Evolutionary conservation across 129 eudicot genomes (phyloP), one percentile per base, ranked within the genome.

Genomic region (Flaveria bidentis): DNA sequence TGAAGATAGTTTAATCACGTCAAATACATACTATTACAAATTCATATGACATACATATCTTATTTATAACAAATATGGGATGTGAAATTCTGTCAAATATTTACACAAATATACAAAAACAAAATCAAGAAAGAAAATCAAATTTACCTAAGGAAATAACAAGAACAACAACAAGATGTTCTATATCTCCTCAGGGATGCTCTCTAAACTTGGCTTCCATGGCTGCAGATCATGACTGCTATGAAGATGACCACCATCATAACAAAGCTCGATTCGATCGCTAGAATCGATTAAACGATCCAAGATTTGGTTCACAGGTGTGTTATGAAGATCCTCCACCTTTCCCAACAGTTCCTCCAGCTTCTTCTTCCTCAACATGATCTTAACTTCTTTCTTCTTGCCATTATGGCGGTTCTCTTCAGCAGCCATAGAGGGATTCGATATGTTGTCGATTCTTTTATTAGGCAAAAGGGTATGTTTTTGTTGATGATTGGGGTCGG

Each of bases 201-300:
- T 79, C 17, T 76, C 71, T 71, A 85, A 70, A 67, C 51, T 53
- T 7, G 89, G 86, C 76, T 57, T 72, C 89, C 89, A 85, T 42
- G 82, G 64, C 16, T 47, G 81, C 47, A 70, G 79, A 36, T n/a
- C n/a, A n/a, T 36, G 41, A 36, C 41, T 36, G 4, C 7, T 36
- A 28, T 57, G 72, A 12, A 18, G 70, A 73, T 53, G 77, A 78
- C 18, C 52, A 78, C 50, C 10, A 50, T 64, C 49, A 36, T 30
- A 14, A 49, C 1, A 9, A 71, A 47, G 15, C 57, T 81, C 25
- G 0, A 26, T 3, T 1, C 15, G 61, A 64, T 85, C 76, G 26
- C 57, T 75, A 51, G 82, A 64, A 74, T 76, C 76, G 18, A 79
- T 67, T 42, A 85, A 71, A 16, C 74, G 79, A 23, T 81, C 73